Percentiles rank a stretch among this genome's conserved stretches.
Evolutionary conservation across 2,329 filamentous ascomycete genomes (phyloP).

Genomic region (Cordyceps farinosa): DNA sequence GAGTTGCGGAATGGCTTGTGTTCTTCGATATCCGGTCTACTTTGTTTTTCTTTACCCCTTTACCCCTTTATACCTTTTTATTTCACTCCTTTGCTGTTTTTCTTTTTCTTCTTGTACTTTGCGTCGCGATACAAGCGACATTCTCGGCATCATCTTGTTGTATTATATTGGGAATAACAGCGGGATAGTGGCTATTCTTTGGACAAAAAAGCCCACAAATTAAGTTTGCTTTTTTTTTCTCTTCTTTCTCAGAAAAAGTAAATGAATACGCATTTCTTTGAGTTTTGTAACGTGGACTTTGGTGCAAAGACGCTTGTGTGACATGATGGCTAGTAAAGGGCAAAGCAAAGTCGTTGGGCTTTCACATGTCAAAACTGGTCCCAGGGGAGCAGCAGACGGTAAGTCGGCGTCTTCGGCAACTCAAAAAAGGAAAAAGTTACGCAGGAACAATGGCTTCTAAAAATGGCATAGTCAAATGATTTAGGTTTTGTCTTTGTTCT

Average conservation of each 20-base stretch:
- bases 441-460: too few species aligned
- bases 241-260: not conserved
- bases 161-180: slow-evolving; percentile 12
- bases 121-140: not conserved
- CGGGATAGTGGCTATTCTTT: not conserved
- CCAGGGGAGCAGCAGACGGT: not conserved
- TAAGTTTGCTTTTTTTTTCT: not conserved
- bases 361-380: not conserved
- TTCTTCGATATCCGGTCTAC: slow-evolving; percentile 13
- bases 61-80: slow-evolving; percentile 11
- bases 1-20: slow-evolving; percentile 12
- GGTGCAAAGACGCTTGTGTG: not conserved
- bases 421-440: too few species aligned
- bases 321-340: not conserved
- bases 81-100: slow-evolving; percentile 3
- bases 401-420: not conserved
- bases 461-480: too few species aligned
- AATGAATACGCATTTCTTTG: not conserved
- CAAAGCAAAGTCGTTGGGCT: not conserved
- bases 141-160: slow-evolving; percentile 6
- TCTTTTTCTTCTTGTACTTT: slow-evolving; percentile 4
- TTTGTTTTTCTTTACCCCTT: slow-evolving; percentile 5
- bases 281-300: not conserved
- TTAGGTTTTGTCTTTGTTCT: too few species aligned
- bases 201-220: not conserved